Evolutionary conservation across 1,284 basidiomycete genomes (phyloP).

Genomic region (Ganoderma boninense): DNA sequence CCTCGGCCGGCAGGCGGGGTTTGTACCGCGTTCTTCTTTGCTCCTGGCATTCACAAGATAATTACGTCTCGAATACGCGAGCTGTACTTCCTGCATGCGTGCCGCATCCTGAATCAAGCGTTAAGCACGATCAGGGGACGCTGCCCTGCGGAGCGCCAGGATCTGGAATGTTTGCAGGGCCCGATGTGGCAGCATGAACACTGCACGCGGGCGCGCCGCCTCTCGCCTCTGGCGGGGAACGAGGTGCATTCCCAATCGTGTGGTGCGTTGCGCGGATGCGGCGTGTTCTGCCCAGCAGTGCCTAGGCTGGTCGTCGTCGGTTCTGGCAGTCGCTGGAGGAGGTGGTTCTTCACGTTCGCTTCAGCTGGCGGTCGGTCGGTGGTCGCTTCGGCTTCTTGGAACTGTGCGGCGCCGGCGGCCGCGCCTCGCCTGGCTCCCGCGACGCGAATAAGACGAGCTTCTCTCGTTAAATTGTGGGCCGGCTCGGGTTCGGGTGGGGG

Average conservation of each 20-base stretch:
- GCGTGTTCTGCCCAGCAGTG: not conserved
- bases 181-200: not conserved
- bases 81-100: slow-evolving; percentile 2
- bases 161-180: not conserved
- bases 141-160: not conserved
- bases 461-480: not conserved
- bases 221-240: not conserved
- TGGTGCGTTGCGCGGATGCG: not conserved
- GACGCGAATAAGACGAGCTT: not conserved
- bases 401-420: not conserved
- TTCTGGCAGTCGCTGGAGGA: not conserved
- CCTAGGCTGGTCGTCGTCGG: not conserved
- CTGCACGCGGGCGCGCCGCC: not conserved
- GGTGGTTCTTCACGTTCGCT: not conserved
- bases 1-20: slow-evolving; percentile 13
- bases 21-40: slow-evolving; percentile 13
- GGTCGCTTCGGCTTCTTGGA: not conserved
- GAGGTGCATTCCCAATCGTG: not conserved
- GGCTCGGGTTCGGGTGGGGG: not conserved
- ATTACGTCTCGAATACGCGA: slow-evolving; percentile 33
- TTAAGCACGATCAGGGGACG: not conserved
- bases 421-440: not conserved
- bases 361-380: not conserved
- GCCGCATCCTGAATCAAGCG: not conserved
- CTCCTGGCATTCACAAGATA: slow-evolving; percentile 7